Base-by-base conservation (phyloP, 192 early-diverging fungal genomes). In the Umbelopsis isabellina region DNA sequence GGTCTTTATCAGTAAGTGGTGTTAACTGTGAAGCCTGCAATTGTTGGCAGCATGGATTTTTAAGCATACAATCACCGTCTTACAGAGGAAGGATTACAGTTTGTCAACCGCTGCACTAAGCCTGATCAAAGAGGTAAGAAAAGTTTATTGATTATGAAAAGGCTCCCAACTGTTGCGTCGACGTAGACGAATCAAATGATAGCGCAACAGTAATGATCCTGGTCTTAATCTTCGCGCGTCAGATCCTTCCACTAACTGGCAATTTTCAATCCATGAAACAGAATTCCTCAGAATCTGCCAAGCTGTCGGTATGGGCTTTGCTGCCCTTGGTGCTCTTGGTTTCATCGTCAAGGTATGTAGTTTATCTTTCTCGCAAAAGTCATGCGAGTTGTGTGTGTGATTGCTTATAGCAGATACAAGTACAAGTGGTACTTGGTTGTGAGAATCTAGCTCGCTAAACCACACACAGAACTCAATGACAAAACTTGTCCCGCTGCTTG, bases 81-180 rank as follows among this genome's bases (percentile, higher is more conserved):
- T 61, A 35, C 55, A 61, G 55, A 98, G 86, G 97, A 99, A 70
- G 91, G 93, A 50, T 72, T 92, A 52, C 91, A 92, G 80, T 90
- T 99, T 72, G 80, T 99, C 77, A 93, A 94, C 85, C 89, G 95
- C 18, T 99, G 98, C 85, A 95, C 93, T 71, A 99, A 99, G 88
- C 98, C 98, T 68, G 95, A 94, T 89, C 84, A 87, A 78, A 89
- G 85, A 87, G 94, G 94, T 95, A 84, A 49, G 47, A 65, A 35
- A 35, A 10, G 30, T 35, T n/a, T n/a, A 16, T 16, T 16, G 30
- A 13, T 61, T 33, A 2, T 25, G 27, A 47, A 23, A 23, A 35
- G 22, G 23, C 16, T 20, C 22, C 16, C 58, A 46, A 66, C 18
- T 44, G 18, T 4, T 2, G 20, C 18, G 13, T 53, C 30, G 55